phyloP scores from a whole-genome alignment of 495 filamentous ascomycete species.

The Penicillium paradoxum region DNA sequence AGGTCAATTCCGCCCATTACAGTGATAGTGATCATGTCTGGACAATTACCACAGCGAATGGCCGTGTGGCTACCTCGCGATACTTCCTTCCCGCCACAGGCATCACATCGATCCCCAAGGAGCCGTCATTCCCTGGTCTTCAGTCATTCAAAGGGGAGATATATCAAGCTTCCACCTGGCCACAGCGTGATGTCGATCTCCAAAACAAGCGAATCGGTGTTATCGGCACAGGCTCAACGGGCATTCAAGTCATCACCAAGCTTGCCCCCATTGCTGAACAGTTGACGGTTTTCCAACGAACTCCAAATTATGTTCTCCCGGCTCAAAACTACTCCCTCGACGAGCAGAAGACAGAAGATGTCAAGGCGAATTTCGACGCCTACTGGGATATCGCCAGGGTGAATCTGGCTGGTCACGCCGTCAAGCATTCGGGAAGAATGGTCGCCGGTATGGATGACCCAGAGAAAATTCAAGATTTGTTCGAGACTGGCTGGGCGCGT shows the following conservation, averaged over 20 bases:
- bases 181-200: conserved; percentile 43
- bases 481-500: no score
- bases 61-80: conserved; percentile 36
- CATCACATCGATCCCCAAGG: conserved; percentile 27
- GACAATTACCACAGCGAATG: conserved; percentile 43
- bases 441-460: no score
- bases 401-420: no score
- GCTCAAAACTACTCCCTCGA: conserved; percentile 39
- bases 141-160: conserved; percentile 49
- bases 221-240: conserved; percentile 57
- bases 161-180: conserved; percentile 58
- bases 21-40: conserved; percentile 36
- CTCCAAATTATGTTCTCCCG: conserved; percentile 50
- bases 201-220: conserved; percentile 47
- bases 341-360: not conserved
- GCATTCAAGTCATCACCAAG: conserved; percentile 53
- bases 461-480: no score
- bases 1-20: conserved; percentile 45
- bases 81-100: conserved; percentile 46
- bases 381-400: conserved; percentile 30
- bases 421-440: no score
- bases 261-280: conserved; percentile 30
- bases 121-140: conserved; percentile 49
- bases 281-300: conserved; percentile 50
- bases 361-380: no score